These are phyloP conservation scores for Alternaria burnsii DNA, from an alignment of 2,329 filamentous ascomycete species.

Conservation along the genomic window DNA sequence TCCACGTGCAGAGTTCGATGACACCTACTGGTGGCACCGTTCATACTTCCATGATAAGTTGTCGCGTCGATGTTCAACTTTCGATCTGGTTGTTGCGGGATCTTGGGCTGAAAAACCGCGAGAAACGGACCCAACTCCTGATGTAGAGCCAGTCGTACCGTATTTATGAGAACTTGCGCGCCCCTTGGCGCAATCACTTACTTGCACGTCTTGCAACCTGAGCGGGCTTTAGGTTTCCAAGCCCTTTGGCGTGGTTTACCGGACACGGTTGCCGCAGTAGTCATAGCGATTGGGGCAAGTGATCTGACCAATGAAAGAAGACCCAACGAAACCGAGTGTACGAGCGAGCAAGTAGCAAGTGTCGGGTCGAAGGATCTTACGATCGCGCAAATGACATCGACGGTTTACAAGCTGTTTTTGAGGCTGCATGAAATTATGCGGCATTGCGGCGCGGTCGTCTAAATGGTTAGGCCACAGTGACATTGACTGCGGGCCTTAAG, in stretches of 20 bases:
- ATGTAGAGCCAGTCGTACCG: neutral
- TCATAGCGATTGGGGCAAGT: constrained; percentile 3
- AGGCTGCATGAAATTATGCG: constrained; percentile 14
- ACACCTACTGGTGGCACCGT: neutral
- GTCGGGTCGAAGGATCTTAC: neutral
- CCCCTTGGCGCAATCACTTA: constrained; percentile 13
- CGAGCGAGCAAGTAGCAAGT: constrained; percentile 2
- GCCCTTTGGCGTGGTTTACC: constrained; percentile 26
- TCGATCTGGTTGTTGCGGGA: neutral
- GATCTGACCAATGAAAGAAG: neutral
- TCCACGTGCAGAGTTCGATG: neutral
- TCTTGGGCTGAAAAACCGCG: neutral
- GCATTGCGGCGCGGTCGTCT: constrained; percentile 11
- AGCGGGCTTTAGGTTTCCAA: constrained; percentile 26
- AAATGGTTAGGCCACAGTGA: constrained; percentile 2
- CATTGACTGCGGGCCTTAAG: neutral
- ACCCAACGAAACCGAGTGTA: neutral
- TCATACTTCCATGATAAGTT: neutral
- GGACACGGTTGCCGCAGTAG: constrained; percentile 4
- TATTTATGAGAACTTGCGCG: neutral
- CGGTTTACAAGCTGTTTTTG: constrained; percentile 1
- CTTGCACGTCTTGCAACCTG: constrained; percentile 31
- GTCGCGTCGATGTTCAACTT: neutral
- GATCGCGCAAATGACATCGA: constrained; percentile 12
- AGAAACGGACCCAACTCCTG: neutral